Percentiles rank a stretch among this genome's conserved stretches.
These are phyloP conservation scores for Rhizopus microsporus DNA, from an alignment of 371 early-diverging fungal species.

Conservation along the genomic window DNA sequence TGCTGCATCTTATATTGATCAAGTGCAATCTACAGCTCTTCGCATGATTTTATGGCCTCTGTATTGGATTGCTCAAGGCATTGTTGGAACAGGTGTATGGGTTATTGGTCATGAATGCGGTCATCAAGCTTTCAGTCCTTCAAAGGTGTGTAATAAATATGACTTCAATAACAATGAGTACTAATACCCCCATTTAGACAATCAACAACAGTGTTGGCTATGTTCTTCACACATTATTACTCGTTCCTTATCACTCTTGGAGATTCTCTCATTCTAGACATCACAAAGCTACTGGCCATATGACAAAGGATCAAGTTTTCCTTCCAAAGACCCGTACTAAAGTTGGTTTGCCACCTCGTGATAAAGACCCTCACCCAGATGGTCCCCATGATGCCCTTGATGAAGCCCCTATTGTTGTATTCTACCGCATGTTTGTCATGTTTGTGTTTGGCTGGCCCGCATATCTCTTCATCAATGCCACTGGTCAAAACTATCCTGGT, in stretches of 20 bases:
- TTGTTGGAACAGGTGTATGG: slow-evolving; percentile 86
- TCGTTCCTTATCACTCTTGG: slow-evolving; percentile 88
- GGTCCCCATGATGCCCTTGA: slow-evolving; percentile 52
- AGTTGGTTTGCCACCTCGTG: slow-evolving; percentile 46
- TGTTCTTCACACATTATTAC: slow-evolving; percentile 78
- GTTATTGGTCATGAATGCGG: slow-evolving; percentile 90
- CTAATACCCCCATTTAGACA: slow-evolving; percentile 19
- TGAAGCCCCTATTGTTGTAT: slow-evolving; percentile 66
- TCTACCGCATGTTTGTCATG: slow-evolving; percentile 63
- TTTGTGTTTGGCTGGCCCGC: slow-evolving; percentile 84
- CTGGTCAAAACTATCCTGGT: slow-evolving; percentile 70
- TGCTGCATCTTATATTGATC: slow-evolving; percentile 71
- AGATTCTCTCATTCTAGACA: slow-evolving; percentile 76
- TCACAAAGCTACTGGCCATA: slow-evolving; percentile 82
- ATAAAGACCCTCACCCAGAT: slow-evolving; percentile 39
- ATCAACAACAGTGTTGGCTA: slow-evolving; percentile 82
- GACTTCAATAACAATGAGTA: neutral
- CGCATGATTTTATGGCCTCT: slow-evolving; percentile 67
- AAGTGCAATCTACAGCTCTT: slow-evolving; percentile 42
- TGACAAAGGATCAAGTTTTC: slow-evolving; percentile 86
- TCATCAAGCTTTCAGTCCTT: slow-evolving; percentile 81
- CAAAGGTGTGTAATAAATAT: slow-evolving; percentile 34
- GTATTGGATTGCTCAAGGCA: slow-evolving; percentile 82
- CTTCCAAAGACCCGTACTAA: slow-evolving; percentile 70
- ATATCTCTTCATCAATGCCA: slow-evolving; percentile 73